These are phyloP conservation scores for Pythium insidiosum DNA, from an alignment of 352 stramenopile species.

Conservation along the genomic window DNA sequence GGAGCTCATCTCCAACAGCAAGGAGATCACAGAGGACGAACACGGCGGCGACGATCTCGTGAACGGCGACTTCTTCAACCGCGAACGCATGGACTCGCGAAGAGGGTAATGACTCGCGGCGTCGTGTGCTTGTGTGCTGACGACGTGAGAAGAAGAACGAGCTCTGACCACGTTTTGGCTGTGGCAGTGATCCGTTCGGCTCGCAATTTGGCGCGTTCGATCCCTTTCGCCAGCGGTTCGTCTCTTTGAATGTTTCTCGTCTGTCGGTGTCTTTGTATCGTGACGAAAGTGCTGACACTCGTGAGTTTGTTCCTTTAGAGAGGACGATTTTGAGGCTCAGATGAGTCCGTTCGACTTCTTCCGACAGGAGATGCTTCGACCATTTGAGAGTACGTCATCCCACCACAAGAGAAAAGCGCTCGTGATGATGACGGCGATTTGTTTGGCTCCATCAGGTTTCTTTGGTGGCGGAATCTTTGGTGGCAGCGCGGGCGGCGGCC, in stretches of 20 bases:
- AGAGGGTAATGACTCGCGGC: conserved; percentile 20
- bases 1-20: conserved; percentile 72
- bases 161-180: too few species aligned
- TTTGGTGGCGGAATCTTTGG: conserved; percentile 37
- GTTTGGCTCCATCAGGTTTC: conserved; percentile 25
- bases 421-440: background rate
- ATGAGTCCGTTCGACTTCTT: conserved; percentile 81
- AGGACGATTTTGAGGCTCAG: conserved; percentile 65
- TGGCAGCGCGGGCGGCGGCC: conserved; percentile 20
- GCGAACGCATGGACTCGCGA: conserved; percentile 51
- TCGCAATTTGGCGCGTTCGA: conserved; percentile 23
- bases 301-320: too few species aligned
- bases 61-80: conserved; percentile 59
- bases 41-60: conserved; percentile 32
- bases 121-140: background rate
- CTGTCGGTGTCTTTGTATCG: background rate
- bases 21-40: conserved; percentile 72
- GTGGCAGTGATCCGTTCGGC: conserved; percentile 21
- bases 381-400: conserved; percentile 46
- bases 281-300: too few species aligned
- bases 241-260: background rate
- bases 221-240: conserved; percentile 42
- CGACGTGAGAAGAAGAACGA: too few species aligned
- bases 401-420: background rate
- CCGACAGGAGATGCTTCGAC: conserved; percentile 70